These are phyloP conservation scores for Afroboletus lepidellus DNA, from an alignment of 1,284 basidiomycete species.

Conservation along the genomic window DNA sequence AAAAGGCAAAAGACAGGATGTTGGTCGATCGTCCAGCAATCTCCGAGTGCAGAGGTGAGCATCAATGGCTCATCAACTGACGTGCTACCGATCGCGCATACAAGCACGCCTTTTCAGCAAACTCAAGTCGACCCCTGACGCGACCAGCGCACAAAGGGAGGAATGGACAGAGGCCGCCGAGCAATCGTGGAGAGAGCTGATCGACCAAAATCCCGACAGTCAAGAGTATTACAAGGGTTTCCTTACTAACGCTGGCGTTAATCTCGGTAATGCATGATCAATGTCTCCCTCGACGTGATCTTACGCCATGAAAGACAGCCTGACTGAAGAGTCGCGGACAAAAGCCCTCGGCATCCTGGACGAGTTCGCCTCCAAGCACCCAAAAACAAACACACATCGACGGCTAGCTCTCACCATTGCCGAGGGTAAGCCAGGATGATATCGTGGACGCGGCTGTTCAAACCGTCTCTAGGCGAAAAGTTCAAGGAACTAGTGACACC, in stretches of 20 bases:
- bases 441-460: neutral
- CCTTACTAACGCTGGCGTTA: constrained; percentile 64
- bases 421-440: constrained; percentile 39
- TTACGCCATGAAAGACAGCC: constrained; percentile 35
- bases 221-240: constrained; percentile 80
- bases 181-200: constrained; percentile 72
- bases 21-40: constrained; percentile 74
- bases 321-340: constrained; percentile 48
- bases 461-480: constrained; percentile 43
- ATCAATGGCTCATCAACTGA: neutral
- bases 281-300: constrained; percentile 1
- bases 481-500: constrained; percentile 68
- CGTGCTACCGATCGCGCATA: constrained; percentile 9
- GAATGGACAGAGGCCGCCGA: constrained; percentile 26
- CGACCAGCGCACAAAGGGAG: constrained; percentile 43
- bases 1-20: constrained; percentile 59
- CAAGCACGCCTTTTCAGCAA: constrained; percentile 72
- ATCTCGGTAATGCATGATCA: constrained; percentile 53
- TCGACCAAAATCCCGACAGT: constrained; percentile 86
- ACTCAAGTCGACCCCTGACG: constrained; percentile 60
- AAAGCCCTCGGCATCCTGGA: constrained; percentile 59
- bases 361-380: constrained; percentile 60
- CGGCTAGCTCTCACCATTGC: constrained; percentile 73
- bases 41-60: constrained; percentile 69
- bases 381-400: constrained; percentile 70